Conservation (phyloP, 768 basidiomycete genomes). For the Stropharia rugosoannulata region DNA sequence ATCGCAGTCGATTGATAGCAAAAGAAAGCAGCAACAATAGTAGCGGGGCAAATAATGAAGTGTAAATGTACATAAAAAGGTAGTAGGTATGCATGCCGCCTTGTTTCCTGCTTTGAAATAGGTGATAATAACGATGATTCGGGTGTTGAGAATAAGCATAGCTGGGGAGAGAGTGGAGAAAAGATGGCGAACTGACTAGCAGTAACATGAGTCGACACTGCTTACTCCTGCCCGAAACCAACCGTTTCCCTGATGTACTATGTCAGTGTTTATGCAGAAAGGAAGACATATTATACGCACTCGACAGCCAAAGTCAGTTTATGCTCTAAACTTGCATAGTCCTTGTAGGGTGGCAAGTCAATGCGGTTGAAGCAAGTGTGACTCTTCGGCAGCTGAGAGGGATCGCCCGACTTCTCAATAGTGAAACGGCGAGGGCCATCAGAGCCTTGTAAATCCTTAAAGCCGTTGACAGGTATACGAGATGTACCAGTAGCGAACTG, state of each 20-base stretch:
- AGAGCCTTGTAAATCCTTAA: conserved; percentile 97
- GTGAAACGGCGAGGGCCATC: conserved; percentile 97
- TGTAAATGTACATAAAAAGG: conserved; percentile 5
- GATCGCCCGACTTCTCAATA: conserved; percentile 98
- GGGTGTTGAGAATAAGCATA: conserved; percentile 5
- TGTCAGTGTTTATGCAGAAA: conserved; percentile 11
- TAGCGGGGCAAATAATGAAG: not conserved
- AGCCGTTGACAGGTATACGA: conserved; percentile 96
- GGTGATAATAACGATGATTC: not conserved
- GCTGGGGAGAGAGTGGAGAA: conserved; percentile 5
- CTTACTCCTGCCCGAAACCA: conserved; percentile 90
- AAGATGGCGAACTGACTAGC: not conserved
- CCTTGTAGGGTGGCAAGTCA: conserved; percentile 97
- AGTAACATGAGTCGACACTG: conserved; percentile 5
- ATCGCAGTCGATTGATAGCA: not conserved
- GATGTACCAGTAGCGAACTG: conserved; percentile 98
- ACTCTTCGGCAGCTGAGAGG: conserved; percentile 94
- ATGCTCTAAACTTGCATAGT: conserved; percentile 91
- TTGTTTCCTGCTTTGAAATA: not conserved
- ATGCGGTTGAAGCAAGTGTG: conserved; percentile 96
- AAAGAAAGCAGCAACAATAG: not conserved
- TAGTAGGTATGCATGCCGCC: not conserved
- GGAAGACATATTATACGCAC: conserved; percentile 46
- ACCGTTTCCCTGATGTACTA: conserved; percentile 71
- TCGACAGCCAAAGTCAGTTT: conserved; percentile 94